Evolutionary conservation across 768 basidiomycete genomes (phyloP).

Genomic region (Russula abietina): DNA sequence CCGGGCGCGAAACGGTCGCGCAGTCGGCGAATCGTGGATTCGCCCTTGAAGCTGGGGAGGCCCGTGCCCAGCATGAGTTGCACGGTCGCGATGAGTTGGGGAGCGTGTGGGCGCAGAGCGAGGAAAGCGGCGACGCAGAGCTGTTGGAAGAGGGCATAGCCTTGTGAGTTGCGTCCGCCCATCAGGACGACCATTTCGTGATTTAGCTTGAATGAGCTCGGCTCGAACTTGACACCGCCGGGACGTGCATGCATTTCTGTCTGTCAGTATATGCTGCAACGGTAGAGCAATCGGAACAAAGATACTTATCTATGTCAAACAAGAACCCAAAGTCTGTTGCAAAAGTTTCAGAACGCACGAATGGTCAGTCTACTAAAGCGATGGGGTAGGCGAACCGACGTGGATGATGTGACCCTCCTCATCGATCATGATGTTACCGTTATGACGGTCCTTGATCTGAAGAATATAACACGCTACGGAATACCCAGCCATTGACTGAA

Average conservation of each 20-base stretch:
- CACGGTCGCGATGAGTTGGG: constrained; percentile 82
- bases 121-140: constrained; percentile 96
- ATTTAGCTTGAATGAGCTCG: constrained; percentile 94
- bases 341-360: neutral
- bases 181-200: constrained; percentile 98
- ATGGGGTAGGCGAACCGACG: constrained; percentile 54
- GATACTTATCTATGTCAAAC: constrained; percentile 96
- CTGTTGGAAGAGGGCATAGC: constrained; percentile 90
- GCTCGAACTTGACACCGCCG: constrained; percentile 98
- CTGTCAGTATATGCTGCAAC: neutral
- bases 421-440: constrained; percentile 99
- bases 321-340: constrained; percentile 86
- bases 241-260: constrained; percentile 9
- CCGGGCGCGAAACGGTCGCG: constrained; percentile 80
- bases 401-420: constrained; percentile 96
- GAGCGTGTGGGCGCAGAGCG: constrained; percentile 89
- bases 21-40: constrained; percentile 81
- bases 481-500: constrained; percentile 99
- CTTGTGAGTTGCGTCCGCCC: constrained; percentile 92
- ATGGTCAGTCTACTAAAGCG: neutral
- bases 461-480: constrained; percentile 96
- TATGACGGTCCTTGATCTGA: constrained; percentile 98
- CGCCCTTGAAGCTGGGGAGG: constrained; percentile 95
- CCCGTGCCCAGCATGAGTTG: constrained; percentile 94
- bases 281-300: constrained; percentile 15